Base-by-base conservation (phyloP, 2,329 filamentous ascomycete species). In the Cryphonectria carpinicola region DNA sequence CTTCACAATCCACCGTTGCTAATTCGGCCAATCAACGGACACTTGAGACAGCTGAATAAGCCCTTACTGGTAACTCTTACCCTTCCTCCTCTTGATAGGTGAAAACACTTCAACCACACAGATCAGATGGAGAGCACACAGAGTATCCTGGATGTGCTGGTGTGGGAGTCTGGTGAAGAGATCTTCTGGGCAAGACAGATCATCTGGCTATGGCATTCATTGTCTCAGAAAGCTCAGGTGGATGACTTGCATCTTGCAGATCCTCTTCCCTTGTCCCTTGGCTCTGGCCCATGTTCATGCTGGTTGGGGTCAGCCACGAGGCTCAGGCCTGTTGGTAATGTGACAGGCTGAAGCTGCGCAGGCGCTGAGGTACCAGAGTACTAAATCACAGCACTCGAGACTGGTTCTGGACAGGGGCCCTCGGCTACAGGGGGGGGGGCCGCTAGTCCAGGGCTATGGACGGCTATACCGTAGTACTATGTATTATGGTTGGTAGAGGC, bases 361-460 rank as follows among this genome's bases (percentile, higher is more conserved):
- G 66, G 6, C 37, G 19, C 22, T 46, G 65, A 61, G 19, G 46
- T 6, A 22, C 19, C 43, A 22, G 6, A 49, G 43, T 8, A 49
- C 46, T 19, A 49, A n/a, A n/a, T n/a, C 7, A 22, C 7, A 49
- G 67, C 65, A 43, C 37, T 65, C 39, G n/a, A 37, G 65, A 46
- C 58, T 56, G 56, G 56, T 65, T 28, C n/a, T n/a, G 17, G n/a
- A 52, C 70, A 69, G 46, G 70, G 67, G 56, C 39, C 10, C 6
- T 66, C 63, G 63, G 70, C 62, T 66, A 43, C 49, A 49, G 17
- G 68, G 43, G 28, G 52, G 32, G 32, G 32, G 32, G 32, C 3
- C 63, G 63, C 70, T 71, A 71, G 46, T 19, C 43, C 62, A 43
- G 58, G 60, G n/a, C 41, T 46, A 35, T 68, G 56, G 32, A 46